phyloP scores from a whole-genome alignment of 1,284 basidiomycete genomes.

The Bjerkandera adusta region DNA sequence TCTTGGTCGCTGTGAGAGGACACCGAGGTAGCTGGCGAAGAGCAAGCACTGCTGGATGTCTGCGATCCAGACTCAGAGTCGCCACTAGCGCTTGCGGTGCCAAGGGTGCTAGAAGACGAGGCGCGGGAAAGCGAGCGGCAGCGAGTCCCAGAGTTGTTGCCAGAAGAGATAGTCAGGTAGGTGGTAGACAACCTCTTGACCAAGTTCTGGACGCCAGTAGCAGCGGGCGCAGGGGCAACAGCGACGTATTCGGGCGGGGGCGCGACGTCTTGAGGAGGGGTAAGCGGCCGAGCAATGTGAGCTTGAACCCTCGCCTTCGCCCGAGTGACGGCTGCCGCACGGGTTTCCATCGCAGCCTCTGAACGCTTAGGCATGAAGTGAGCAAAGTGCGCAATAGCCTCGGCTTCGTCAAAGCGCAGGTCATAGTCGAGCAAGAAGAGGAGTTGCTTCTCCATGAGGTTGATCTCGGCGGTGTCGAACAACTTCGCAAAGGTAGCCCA shows the following conservation, averaged over 20 bases:
- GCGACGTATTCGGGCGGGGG: conserved; percentile 1
- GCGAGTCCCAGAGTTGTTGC: conserved; percentile 19
- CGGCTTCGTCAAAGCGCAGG: conserved; percentile 80
- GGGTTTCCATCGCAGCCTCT: conserved; percentile 40
- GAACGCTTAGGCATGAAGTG: conserved; percentile 51
- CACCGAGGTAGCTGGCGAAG: conserved; percentile 41
- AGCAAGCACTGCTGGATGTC: conserved; percentile 60
- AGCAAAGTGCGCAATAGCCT: conserved; percentile 62
- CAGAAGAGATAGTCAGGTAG: conserved; percentile 34
- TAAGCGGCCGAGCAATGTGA: conserved; percentile 35
- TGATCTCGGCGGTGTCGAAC: conserved; percentile 78
- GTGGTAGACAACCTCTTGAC: conserved; percentile 53
- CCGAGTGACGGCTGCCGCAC: conserved; percentile 54
- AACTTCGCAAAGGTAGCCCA: conserved; percentile 83
- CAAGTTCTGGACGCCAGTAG: conserved; percentile 44
- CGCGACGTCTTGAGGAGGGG: conserved; percentile 37
- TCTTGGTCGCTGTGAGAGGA: conserved; percentile 47
- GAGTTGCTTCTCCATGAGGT: conserved; percentile 96
- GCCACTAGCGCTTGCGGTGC: conserved; percentile 41
- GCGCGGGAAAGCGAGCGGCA: conserved; percentile 26
- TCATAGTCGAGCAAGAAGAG: conserved; percentile 88
- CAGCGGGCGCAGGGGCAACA: conserved; percentile 21
- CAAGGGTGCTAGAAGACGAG: conserved; percentile 33
- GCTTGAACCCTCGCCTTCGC: conserved; percentile 58
- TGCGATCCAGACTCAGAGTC: conserved; percentile 63